Conservation (phyloP, 805 yeast species). For the Starmerella floricola region DNA sequence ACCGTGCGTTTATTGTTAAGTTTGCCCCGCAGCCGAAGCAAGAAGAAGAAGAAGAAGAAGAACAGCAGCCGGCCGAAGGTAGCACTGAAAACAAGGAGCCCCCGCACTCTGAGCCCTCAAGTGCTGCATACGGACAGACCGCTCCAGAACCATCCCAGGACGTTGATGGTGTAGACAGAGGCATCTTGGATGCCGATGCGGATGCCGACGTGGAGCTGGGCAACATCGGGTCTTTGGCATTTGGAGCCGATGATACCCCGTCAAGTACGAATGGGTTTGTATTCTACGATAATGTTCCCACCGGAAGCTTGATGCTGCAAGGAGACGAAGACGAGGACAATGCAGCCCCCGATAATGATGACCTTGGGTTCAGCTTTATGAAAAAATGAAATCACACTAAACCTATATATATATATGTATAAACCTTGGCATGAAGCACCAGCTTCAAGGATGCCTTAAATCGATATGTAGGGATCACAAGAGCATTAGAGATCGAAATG, state of each 20-base stretch:
- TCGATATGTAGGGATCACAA: too few species aligned
- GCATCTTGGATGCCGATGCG: neutral
- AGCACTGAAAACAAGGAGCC: neutral
- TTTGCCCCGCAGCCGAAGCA: neutral
- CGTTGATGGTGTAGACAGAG: too few species aligned
- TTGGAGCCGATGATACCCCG: conserved; percentile 5
- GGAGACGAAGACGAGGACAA: conserved; percentile 9
- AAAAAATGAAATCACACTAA: neutral
- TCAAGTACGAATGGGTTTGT: conserved; percentile 9
- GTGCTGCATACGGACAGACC: too few species aligned
- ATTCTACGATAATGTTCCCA: conserved; percentile 14
- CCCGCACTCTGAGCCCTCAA: too few species aligned
- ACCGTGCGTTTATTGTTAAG: conserved; percentile 19
- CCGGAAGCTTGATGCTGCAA: conserved; percentile 16
- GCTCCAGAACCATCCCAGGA: too few species aligned
- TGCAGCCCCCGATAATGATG: conserved; percentile 4
- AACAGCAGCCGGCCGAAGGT: neutral
- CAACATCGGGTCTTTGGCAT: conserved; percentile 5
- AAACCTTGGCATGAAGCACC: neutral
- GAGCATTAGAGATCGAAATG: too few species aligned
- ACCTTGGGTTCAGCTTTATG: conserved; percentile 7
- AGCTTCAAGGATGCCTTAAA: too few species aligned
- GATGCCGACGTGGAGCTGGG: neutral
- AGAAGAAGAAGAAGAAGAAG: neutral
- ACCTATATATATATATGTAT: neutral